Conservation (phyloP, 75 land plant species). For the Adiantum capillusveneris region DNA sequence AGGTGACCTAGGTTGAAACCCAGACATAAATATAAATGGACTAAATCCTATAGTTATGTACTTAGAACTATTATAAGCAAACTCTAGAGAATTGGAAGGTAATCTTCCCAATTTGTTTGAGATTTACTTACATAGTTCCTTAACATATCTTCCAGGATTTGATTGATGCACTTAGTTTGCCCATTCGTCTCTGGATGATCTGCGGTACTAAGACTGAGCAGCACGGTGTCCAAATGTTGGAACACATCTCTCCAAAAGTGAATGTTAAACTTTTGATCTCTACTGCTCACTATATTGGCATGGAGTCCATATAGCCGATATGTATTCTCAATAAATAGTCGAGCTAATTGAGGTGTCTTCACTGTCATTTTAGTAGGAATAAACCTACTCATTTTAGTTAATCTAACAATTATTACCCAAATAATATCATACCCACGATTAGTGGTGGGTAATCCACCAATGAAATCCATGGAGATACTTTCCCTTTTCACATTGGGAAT, state of each 20-base stretch:
- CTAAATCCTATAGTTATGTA: conserved; percentile 9
- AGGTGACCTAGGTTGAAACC: conserved; percentile 4
- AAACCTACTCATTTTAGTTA: conserved; percentile 1
- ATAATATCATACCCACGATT: conserved; percentile 8
- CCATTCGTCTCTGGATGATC: conserved; percentile 23
- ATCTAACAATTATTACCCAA: conserved; percentile 1
- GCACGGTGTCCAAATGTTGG: background rate
- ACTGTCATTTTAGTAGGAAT: conserved; percentile 4
- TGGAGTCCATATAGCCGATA: conserved; percentile 1
- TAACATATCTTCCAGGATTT: conserved; percentile 12
- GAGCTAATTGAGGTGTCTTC: background rate
- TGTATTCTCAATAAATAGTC: conserved; percentile 3
- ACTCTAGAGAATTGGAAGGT: conserved; percentile 13
- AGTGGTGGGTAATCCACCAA: conserved; percentile 15
- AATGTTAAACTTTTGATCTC: background rate
- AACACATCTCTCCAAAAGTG: background rate
- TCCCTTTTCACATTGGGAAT: conserved; percentile 18
- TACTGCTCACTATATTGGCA: background rate
- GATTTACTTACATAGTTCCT: conserved; percentile 4
- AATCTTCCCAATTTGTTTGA: conserved; percentile 11
- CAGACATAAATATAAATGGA: conserved; percentile 13
- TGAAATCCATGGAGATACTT: conserved; percentile 27
- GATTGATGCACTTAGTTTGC: conserved; percentile 13
- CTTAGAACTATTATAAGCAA: conserved; percentile 21
- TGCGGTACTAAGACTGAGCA: background rate